phyloP scores from a whole-genome alignment of 176 grass and related monocot species.

The Thinopyrum elongatum region DNA sequence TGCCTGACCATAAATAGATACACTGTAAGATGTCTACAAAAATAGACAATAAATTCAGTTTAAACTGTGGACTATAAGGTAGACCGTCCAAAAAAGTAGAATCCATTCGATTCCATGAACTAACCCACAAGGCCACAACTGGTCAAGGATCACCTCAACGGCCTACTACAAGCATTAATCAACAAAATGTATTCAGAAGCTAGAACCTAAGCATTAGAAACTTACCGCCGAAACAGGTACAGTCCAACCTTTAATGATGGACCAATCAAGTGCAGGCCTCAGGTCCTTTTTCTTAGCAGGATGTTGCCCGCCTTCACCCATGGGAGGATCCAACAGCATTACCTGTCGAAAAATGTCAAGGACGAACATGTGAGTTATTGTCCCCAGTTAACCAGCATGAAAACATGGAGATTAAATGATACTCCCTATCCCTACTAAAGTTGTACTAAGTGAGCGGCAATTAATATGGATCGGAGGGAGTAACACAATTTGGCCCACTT shows the following conservation, averaged over 20 bases:
- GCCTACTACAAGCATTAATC: neutral
- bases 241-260: slow-evolving; percentile 37
- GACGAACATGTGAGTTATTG: neutral
- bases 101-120: neutral
- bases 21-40: neutral
- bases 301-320: slow-evolving; percentile 39
- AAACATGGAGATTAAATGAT: slow-evolving; percentile 11
- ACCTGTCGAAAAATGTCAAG: slow-evolving; percentile 28
- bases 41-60: neutral
- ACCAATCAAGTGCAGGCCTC: slow-evolving; percentile 55
- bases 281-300: slow-evolving; percentile 19
- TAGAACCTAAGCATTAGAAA: neutral
- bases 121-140: neutral
- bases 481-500: neutral
- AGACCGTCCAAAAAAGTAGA: neutral
- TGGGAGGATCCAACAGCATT: slow-evolving; percentile 15
- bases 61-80: neutral
- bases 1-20: slow-evolving; percentile 39
- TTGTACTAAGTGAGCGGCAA: too few relatives aligned
- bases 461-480: too few relatives aligned
- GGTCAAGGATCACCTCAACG: slow-evolving; percentile 3
- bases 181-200: slow-evolving; percentile 19
- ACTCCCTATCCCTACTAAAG: too few relatives aligned
- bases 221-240: slow-evolving; percentile 45
- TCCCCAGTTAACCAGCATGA: neutral